phyloP scores from a whole-genome alignment of 768 basidiomycete species.

The Antrodiella citrinella region DNA sequence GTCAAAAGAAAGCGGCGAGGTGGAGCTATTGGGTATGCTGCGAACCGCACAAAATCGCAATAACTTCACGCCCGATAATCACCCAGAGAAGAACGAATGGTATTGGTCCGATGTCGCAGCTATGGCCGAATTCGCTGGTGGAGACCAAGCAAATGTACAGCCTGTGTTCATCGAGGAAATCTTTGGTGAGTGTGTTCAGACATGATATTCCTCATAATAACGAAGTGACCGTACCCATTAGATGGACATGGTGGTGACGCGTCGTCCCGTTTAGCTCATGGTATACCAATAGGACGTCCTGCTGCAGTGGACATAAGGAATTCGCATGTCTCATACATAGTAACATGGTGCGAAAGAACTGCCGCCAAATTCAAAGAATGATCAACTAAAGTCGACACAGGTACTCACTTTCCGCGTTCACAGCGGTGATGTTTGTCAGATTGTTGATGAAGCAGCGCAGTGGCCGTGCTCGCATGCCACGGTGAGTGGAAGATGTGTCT shows the following conservation, averaged over 20 bases:
- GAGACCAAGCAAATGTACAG: conserved; percentile 63
- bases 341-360: conserved; percentile 66
- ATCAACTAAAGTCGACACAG: conserved; percentile 44
- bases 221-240: conserved; percentile 28
- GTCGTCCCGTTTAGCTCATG: conserved; percentile 46
- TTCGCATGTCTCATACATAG: conserved; percentile 89
- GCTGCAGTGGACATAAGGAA: conserved; percentile 86
- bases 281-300: conserved; percentile 78
- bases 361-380: not conserved
- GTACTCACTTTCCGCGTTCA: conserved; percentile 85
- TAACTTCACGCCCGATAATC: conserved; percentile 84
- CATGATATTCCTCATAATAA: not conserved
- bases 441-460: conserved; percentile 54
- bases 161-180: conserved; percentile 88
- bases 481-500: too few species aligned
- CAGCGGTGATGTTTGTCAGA: conserved; percentile 72
- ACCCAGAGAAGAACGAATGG: conserved; percentile 74
- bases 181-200: conserved; percentile 54
- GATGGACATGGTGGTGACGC: conserved; percentile 83
- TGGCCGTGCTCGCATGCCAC: conserved; percentile 43
- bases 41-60: conserved; percentile 69
- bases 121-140: conserved; percentile 75
- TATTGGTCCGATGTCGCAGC: conserved; percentile 83
- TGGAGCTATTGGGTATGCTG: conserved; percentile 82
- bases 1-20: conserved; percentile 41